Evolutionary conservation across 768 basidiomycete species (phyloP), one percentile per base, ranked within the genome.

Genomic region (Boletellus sp.): DNA sequence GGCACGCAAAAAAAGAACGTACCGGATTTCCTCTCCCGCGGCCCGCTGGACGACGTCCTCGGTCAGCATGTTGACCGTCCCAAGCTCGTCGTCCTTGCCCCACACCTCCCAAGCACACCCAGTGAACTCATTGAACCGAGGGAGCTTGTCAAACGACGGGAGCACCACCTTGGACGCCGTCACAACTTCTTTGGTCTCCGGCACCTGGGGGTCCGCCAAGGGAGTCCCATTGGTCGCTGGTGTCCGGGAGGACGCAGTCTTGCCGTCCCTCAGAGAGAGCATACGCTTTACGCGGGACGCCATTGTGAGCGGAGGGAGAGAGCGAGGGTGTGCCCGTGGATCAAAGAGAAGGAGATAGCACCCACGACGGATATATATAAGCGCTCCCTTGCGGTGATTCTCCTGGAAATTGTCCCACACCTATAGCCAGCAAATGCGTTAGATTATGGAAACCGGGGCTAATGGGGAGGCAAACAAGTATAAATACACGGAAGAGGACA

Each of bases 71-170:
- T 86, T 86, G 33, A 86, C 70, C 7, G 83, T 86, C 2, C 85
- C 85, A 17, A 86, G 71, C 57, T 86, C 72, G 53, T 87, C 85
- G 17, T 79, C 76, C 34, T 73, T 65, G 23, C 84, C 84, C 83
- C 83, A 86, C 10, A 85, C 72, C 3, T 71, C 73, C 85, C 85
- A 87, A 3, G 84, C 85, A 47, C 84, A 86, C 8, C 84, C 85
- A 8, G 55, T 59, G 54, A 74, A 68, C 28, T 72, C 61, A 42
- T 72, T 64, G 53, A 74, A 75, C 28, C 50, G 44, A 62, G 74
- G 66, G 57, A 77, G 60, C 69, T 78, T 71, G 72, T 82, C 74
- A 64, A 83, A 76, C 8, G 64, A 63, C 3, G 75, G 74, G 11
- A 73, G 57, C 28, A 3, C 8, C 9, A 12, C 69, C 28, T 75